Conservation (phyloP, 163 green algal species). For the Scenedesmus sp. region DNA sequence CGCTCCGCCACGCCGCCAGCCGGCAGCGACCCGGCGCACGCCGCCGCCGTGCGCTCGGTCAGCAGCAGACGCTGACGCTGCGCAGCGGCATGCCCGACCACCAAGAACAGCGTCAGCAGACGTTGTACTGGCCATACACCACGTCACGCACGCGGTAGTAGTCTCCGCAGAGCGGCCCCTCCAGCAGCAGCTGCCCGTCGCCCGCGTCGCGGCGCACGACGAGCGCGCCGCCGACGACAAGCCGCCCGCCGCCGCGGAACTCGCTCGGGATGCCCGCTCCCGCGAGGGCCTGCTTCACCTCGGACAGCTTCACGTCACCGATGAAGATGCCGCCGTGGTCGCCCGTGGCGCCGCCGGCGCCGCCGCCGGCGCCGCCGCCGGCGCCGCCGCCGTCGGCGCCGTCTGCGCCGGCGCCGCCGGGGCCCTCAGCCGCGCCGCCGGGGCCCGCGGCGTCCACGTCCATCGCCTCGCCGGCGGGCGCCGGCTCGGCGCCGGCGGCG, state of each 20-base stretch:
- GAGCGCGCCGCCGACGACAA: constrained; percentile 54
- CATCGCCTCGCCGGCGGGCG: not conserved
- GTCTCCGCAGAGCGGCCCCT: constrained; percentile 61
- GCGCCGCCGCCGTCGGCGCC: not conserved
- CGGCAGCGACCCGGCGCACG: no score
- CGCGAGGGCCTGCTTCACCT: constrained; percentile 63
- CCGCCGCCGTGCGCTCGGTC: no score
- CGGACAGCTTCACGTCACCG: constrained; percentile 64
- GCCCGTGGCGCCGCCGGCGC: not conserved
- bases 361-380: no score
- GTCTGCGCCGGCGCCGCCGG: not conserved
- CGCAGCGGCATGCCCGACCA: no score
- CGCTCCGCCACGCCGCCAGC: no score
- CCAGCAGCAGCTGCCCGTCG: constrained; percentile 54
- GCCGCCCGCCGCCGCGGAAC: constrained; percentile 57
- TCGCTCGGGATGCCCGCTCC: constrained; percentile 52
- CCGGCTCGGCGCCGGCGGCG: not conserved
- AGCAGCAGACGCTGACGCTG: no score
- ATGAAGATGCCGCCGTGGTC: constrained; percentile 63
- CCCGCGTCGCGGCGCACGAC: constrained; percentile 48
- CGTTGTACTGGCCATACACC: constrained; percentile 72
- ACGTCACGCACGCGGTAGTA: constrained; percentile 66
- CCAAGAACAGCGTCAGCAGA: constrained; percentile 71
- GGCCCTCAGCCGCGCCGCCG: not conserved
- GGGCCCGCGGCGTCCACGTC: not conserved